Percentiles rank a stretch among this genome's conserved stretches.
Conservation (phyloP, 2,329 filamentous ascomycete species). For the Penicillium sclerotigenum region DNA sequence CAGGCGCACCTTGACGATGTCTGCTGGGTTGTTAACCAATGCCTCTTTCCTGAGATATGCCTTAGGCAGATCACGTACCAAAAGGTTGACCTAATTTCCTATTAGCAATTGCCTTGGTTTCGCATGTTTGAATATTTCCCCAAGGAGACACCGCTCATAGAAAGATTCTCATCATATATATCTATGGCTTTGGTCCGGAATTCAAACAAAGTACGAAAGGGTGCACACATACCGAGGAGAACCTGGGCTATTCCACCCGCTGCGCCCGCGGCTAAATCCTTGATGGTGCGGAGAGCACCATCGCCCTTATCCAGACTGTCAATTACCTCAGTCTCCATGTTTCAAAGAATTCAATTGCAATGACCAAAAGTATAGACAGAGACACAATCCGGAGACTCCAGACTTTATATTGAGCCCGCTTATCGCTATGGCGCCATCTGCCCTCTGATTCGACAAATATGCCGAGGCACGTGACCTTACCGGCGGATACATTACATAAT, state of each 20-base stretch:
- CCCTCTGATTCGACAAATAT: constrained; percentile 32
- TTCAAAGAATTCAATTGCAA: constrained; percentile 3
- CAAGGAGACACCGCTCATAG: neutral
- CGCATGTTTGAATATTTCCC: neutral
- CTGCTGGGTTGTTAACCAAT: constrained; percentile 43
- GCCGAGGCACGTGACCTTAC: constrained; percentile 33
- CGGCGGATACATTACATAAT: constrained; percentile 16
- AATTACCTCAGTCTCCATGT: constrained; percentile 36
- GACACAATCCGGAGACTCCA: constrained; percentile 8
- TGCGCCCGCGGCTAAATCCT: constrained; percentile 89
- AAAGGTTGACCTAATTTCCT: constrained; percentile 59
- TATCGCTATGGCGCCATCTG: constrained; percentile 24
- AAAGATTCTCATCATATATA: neutral
- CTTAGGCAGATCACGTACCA: constrained; percentile 45
- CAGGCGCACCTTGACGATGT: constrained; percentile 96
- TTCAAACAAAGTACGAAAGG: constrained; percentile 3
- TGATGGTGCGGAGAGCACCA: constrained; percentile 61
- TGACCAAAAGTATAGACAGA: constrained; percentile 5
- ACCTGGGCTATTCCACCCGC: constrained; percentile 92
- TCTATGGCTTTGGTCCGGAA: constrained; percentile 4
- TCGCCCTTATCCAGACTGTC: constrained; percentile 39
- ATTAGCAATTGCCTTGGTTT: constrained; percentile 25
- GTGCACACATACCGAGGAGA: constrained; percentile 67
- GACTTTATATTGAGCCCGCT: constrained; percentile 12
- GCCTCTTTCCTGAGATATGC: neutral